These are phyloP conservation scores for Populus alba DNA, from an alignment of 345 rosid species.

Conservation along the genomic window DNA sequence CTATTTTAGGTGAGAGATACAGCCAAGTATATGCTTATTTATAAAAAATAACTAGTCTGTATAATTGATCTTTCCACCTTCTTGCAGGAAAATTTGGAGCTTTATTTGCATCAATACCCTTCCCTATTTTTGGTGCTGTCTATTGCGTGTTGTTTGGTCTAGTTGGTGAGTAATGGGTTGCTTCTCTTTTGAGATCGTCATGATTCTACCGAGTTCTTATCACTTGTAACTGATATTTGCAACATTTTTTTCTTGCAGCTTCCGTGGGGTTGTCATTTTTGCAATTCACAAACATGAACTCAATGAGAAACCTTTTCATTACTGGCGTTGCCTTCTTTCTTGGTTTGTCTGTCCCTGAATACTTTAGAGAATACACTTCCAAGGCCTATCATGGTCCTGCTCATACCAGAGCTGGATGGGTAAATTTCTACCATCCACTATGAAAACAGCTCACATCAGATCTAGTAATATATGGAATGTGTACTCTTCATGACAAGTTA, in stretches of 20 bases:
- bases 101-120: slow-evolving; percentile 92
- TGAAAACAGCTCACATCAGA: background rate
- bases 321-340: slow-evolving; percentile 77
- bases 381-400: slow-evolving; percentile 91
- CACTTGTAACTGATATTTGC: background rate
- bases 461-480: background rate
- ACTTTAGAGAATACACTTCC: slow-evolving; percentile 75
- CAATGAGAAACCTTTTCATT: slow-evolving; percentile 92
- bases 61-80: background rate
- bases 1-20: slow-evolving; percentile 62
- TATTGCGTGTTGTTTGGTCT: slow-evolving; percentile 91
- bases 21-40: background rate
- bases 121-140: slow-evolving; percentile 86
- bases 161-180: slow-evolving; percentile 51
- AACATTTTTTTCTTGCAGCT: slow-evolving; percentile 43
- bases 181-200: background rate
- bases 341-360: slow-evolving; percentile 83
- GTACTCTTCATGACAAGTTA: background rate
- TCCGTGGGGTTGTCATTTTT: slow-evolving; percentile 91
- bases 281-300: slow-evolving; percentile 99
- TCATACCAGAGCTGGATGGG: slow-evolving; percentile 89
- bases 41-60: background rate
- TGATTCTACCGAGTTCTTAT: background rate
- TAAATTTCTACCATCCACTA: slow-evolving; percentile 24
- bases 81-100: slow-evolving; percentile 92